Evolutionary conservation across 164 flowering plant species (phyloP).

Genomic region (Malania oleifera): DNA sequence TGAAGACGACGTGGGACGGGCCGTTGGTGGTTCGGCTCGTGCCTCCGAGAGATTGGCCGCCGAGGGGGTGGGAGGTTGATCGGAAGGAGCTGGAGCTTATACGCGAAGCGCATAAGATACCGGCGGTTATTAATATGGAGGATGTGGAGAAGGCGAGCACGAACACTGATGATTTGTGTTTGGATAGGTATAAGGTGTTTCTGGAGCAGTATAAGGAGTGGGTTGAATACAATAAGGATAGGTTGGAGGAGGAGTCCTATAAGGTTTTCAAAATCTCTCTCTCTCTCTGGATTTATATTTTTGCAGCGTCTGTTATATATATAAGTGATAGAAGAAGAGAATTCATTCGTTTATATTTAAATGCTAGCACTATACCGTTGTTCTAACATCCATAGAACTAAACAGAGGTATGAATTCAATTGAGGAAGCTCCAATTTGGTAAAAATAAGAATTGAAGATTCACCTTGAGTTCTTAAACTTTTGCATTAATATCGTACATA

Average conservation of each 20-base stretch:
- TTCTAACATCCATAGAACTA: too few species aligned
- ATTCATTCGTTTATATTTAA: too few species aligned
- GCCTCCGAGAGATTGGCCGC: slow-evolving; percentile 97
- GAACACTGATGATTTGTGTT: slow-evolving; percentile 40
- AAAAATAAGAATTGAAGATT: too few species aligned
- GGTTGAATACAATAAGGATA: slow-evolving; percentile 75
- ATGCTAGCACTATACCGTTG: too few species aligned
- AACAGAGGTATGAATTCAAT: too few species aligned
- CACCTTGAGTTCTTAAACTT: too few species aligned
- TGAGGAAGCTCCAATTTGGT: too few species aligned
- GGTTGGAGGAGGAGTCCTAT: slow-evolving; percentile 85
- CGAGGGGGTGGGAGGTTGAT: slow-evolving; percentile 84
- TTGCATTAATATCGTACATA: too few species aligned
- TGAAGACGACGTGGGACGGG: slow-evolving; percentile 65
- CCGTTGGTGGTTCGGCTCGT: slow-evolving; percentile 58
- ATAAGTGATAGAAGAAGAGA: not conserved
- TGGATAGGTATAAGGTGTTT: slow-evolving; percentile 79
- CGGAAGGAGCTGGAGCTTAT: slow-evolving; percentile 71
- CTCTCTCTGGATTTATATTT: slow-evolving; percentile 8
- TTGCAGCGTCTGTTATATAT: not conserved
- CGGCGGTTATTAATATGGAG: slow-evolving; percentile 42
- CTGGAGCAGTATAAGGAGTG: slow-evolving; percentile 90
- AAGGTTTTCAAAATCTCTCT: slow-evolving; percentile 33
- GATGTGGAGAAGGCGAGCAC: slow-evolving; percentile 31
- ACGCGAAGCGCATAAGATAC: slow-evolving; percentile 73